phyloP scores from a whole-genome alignment of 2,329 filamentous ascomycete species.

The Phoma sp. region DNA sequence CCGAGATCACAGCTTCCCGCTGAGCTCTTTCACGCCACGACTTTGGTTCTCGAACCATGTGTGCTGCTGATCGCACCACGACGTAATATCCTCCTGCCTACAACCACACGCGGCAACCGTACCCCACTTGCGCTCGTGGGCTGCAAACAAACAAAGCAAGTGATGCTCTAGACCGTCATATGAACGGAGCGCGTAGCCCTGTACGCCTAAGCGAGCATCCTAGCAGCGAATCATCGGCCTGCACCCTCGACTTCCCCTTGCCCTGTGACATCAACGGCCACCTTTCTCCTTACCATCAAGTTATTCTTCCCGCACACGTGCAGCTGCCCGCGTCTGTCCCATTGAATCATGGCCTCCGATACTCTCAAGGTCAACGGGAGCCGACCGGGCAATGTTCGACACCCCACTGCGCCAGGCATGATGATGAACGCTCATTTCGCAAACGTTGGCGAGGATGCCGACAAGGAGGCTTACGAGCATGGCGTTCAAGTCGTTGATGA shows the following conservation, averaged over 20 bases:
- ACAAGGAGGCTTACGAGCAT: slow-evolving; percentile 78
- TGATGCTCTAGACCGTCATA: slow-evolving; percentile 38
- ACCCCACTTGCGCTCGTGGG: slow-evolving; percentile 3
- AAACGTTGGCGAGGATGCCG: slow-evolving; percentile 68
- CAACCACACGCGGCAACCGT: slow-evolving; percentile 9
- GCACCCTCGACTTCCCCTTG: slow-evolving; percentile 29
- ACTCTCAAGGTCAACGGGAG: slow-evolving; percentile 44
- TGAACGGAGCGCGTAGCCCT: slow-evolving; percentile 32
- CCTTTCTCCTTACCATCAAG: slow-evolving; percentile 37
- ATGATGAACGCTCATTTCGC: slow-evolving; percentile 83
- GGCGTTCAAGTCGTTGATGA: slow-evolving; percentile 97
- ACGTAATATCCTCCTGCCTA: slow-evolving; percentile 10
- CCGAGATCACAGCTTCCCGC: slow-evolving; percentile 6
- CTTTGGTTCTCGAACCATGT: not conserved
- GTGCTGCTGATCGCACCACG: not conserved
- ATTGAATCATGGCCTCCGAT: slow-evolving; percentile 38
- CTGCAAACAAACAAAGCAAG: slow-evolving; percentile 15
- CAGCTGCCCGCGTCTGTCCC: slow-evolving; percentile 31
- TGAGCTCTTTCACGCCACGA: not conserved
- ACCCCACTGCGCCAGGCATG: slow-evolving; percentile 52
- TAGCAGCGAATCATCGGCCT: slow-evolving; percentile 37
- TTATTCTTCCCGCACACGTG: slow-evolving; percentile 43
- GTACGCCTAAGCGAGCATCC: slow-evolving; percentile 39
- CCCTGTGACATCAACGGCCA: slow-evolving; percentile 49
- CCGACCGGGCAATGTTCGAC: slow-evolving; percentile 46